phyloP scores from a whole-genome alignment of 2,329 filamentous ascomycete species.

The Periglandula ipomoeae region DNA sequence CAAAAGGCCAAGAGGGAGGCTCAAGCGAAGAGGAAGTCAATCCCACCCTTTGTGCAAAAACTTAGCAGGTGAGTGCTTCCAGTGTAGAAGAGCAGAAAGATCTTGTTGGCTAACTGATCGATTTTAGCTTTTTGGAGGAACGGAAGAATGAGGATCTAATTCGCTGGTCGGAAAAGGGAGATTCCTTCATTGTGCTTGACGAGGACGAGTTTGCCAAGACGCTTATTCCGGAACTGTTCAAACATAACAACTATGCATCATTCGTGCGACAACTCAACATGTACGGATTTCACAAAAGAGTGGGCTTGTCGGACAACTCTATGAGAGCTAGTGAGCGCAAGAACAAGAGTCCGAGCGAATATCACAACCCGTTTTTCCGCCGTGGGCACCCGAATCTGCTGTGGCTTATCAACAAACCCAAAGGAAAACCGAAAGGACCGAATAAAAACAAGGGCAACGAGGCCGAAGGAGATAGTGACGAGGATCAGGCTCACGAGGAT shows the following conservation, averaged over 20 bases:
- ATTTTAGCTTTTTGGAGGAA: conserved; percentile 76
- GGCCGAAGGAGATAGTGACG: conserved; percentile 44
- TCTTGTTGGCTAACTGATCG: too few relatives aligned
- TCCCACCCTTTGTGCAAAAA: conserved; percentile 96
- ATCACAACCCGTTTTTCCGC: conserved; percentile 93
- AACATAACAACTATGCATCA: conserved; percentile 97
- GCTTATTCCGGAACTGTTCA: conserved; percentile 94
- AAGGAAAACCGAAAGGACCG: conserved; percentile 51
- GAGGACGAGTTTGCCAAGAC: conserved; percentile 98
- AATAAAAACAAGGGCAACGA: conserved; percentile 37
- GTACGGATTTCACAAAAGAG: conserved; percentile 96
- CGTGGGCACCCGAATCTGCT: conserved; percentile 85
- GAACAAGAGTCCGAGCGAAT: conserved; percentile 96
- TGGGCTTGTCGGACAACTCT: conserved; percentile 89
- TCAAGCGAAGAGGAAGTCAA: conserved; percentile 84
- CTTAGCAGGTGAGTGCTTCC: conserved; percentile 70
- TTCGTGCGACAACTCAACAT: conserved; percentile 95
- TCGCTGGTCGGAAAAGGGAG: conserved; percentile 91
- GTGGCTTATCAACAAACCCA: conserved; percentile 95
- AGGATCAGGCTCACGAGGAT: conserved; percentile 51
- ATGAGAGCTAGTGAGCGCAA: conserved; percentile 96
- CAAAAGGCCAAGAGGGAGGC: conserved; percentile 78
- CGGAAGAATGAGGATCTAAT: conserved; percentile 91
- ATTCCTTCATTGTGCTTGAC: conserved; percentile 92
- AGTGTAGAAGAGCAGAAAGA: too few relatives aligned